Conservation (phyloP, 257 asterid genomes). For the Ajuga chamaepitys region DNA sequence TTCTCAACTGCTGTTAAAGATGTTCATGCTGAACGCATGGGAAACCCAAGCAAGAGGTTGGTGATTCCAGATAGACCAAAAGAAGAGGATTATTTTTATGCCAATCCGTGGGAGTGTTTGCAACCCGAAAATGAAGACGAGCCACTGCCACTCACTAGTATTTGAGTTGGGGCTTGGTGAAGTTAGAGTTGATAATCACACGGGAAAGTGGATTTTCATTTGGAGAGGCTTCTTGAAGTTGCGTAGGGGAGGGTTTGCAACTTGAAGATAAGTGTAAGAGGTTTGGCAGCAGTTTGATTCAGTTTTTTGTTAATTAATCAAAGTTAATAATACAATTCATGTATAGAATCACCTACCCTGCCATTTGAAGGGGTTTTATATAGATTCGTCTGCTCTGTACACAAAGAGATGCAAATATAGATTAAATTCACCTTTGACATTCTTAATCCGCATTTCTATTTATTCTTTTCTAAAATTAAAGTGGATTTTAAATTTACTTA, state of each 20-base stretch:
- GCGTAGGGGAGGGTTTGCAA: too few species aligned
- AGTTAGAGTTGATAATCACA: constrained; percentile 3
- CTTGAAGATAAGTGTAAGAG: too few species aligned
- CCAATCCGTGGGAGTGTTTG: constrained; percentile 93
- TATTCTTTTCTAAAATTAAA: neutral
- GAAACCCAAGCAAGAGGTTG: constrained; percentile 58
- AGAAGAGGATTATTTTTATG: constrained; percentile 94
- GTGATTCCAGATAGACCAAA: constrained; percentile 88
- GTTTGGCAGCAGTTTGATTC: neutral
- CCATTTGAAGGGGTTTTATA: constrained; percentile 40
- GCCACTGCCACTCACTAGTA: constrained; percentile 26
- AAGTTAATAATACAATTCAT: constrained; percentile 40
- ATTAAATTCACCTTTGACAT: constrained; percentile 21
- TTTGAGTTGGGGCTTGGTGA: constrained; percentile 35
- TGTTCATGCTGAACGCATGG: constrained; percentile 72
- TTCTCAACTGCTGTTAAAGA: constrained; percentile 76
- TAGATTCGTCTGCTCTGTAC: constrained; percentile 31
- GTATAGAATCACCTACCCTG: constrained; percentile 61
- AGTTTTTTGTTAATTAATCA: neutral
- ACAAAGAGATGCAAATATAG: constrained; percentile 45
- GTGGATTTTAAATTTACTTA: too few species aligned
- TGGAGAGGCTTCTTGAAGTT: constrained; percentile 24
- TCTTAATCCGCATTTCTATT: constrained; percentile 11
- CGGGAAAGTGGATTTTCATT: constrained; percentile 28
- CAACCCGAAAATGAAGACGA: constrained; percentile 45